Evolutionary conservation across 2,329 filamentous ascomycete genomes (phyloP).

Genomic region (Fusarium chuoi): DNA sequence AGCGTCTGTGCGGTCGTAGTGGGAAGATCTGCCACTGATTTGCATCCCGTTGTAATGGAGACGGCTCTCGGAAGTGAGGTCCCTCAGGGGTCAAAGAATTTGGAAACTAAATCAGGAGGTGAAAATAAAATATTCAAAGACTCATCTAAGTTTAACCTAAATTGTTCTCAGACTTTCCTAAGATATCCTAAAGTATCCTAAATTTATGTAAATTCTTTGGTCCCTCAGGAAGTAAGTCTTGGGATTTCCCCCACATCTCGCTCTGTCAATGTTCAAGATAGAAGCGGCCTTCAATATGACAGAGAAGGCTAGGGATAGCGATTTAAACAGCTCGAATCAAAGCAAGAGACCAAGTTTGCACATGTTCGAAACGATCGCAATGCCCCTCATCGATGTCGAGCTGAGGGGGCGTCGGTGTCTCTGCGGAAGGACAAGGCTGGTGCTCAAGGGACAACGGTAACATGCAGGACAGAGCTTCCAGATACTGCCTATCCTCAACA

Average conservation of each 20-base stretch:
- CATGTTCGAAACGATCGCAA: not conserved
- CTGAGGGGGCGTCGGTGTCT: not conserved
- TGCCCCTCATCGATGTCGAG: not conserved
- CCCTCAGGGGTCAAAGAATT: not conserved
- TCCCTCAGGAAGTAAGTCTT: not conserved
- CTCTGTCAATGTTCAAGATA: not conserved
- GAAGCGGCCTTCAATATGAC: not conserved
- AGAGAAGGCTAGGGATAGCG: not conserved
- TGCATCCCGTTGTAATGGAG: not conserved
- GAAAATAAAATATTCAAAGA: not conserved
- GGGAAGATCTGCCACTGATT: not conserved
- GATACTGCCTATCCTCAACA: accelerated
- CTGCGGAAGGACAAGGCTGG: not conserved
- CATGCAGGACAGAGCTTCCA: not conserved
- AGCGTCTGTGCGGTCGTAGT: not conserved
- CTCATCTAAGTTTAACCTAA: not conserved
- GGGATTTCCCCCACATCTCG: not conserved
- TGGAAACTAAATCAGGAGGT: too few species aligned
- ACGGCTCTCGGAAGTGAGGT: not conserved
- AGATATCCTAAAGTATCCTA: not conserved
- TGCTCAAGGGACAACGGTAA: not conserved
- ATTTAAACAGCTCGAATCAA: not conserved
- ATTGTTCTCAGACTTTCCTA: not conserved
- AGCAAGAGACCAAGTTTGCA: not conserved
- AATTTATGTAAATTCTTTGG: not conserved